These are phyloP conservation scores for Fusarium goolgardi DNA, from an alignment of 2,329 filamentous ascomycete genomes.

Conservation along the genomic window DNA sequence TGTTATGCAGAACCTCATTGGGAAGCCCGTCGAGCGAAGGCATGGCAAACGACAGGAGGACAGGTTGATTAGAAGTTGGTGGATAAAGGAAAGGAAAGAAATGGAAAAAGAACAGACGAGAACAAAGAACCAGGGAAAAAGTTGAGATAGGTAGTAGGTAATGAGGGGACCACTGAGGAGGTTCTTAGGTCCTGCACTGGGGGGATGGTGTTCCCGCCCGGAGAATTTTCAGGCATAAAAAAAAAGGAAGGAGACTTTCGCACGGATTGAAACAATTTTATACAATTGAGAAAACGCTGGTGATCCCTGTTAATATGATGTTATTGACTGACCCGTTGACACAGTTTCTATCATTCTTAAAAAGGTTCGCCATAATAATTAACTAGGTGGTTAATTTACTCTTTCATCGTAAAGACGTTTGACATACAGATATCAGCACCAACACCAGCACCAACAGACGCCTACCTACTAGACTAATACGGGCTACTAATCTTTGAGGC, in stretches of 20 bases:
- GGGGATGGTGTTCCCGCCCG: not conserved
- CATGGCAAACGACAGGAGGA: conserved; percentile 30
- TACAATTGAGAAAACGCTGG: not conserved
- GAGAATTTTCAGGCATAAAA: not conserved
- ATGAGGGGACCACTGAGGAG: conserved; percentile 4
- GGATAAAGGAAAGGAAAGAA: conserved; percentile 7
- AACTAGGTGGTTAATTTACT: not conserved
- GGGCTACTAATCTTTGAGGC: not conserved
- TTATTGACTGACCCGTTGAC: not conserved
- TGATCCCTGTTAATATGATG: not conserved
- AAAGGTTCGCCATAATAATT: not conserved
- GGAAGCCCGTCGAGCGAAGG: conserved; percentile 49
- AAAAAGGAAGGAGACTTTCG: not conserved
- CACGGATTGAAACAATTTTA: not conserved
- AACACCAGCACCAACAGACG: not conserved
- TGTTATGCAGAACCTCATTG: conserved; percentile 46
- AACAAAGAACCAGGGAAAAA: conserved; percentile 1
- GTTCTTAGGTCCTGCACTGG: not conserved
- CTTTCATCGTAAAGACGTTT: not conserved
- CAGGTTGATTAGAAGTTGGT: conserved; percentile 22
- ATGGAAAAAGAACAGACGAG: not conserved
- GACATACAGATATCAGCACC: not conserved
- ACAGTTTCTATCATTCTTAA: not conserved
- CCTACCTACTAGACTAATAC: not conserved
- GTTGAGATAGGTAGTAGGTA: not conserved